Evolutionary conservation across 164 flowering plant genomes (phyloP).

Genomic region (Vitis riparia): DNA sequence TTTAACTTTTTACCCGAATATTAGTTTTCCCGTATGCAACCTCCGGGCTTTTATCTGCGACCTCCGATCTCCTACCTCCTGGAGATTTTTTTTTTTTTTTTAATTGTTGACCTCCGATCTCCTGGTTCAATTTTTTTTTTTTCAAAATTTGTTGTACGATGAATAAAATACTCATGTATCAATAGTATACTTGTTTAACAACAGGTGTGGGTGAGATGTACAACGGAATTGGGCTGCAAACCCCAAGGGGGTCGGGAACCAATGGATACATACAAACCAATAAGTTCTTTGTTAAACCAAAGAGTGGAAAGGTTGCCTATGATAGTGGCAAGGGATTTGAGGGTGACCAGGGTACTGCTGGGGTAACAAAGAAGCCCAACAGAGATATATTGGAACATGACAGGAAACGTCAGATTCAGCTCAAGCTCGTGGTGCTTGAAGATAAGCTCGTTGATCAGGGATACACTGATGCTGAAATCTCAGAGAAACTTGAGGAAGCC

Average conservation of each 20-base stretch:
- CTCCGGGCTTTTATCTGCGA: too few species aligned
- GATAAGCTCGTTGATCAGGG: slow-evolving; percentile 86
- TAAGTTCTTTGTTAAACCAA: slow-evolving; percentile 76
- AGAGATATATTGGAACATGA: slow-evolving; percentile 91
- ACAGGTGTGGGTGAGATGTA: slow-evolving; percentile 47
- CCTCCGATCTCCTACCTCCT: too few species aligned
- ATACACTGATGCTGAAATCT: slow-evolving; percentile 75
- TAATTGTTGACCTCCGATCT: too few species aligned
- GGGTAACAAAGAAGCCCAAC: slow-evolving; percentile 67
- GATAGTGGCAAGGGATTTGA: slow-evolving; percentile 54
- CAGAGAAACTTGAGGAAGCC: slow-evolving; percentile 62
- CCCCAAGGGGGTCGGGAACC: slow-evolving; percentile 93
- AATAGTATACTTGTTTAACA: too few species aligned
- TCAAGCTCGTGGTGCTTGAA: slow-evolving; percentile 79
- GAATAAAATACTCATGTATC: too few species aligned
- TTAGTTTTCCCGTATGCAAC: too few species aligned
- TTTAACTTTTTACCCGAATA: too few species aligned
- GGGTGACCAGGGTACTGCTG: slow-evolving; percentile 81
- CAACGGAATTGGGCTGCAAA: slow-evolving; percentile 91
- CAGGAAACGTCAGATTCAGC: slow-evolving; percentile 82
- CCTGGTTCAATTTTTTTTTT: too few species aligned
- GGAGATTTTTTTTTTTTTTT: too few species aligned
- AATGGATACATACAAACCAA: slow-evolving; percentile 87
- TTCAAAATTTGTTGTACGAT: too few species aligned
- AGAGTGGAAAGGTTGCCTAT: slow-evolving; percentile 31